Conservation (phyloP, 805 yeast genomes). For the Candida boleticola region DNA sequence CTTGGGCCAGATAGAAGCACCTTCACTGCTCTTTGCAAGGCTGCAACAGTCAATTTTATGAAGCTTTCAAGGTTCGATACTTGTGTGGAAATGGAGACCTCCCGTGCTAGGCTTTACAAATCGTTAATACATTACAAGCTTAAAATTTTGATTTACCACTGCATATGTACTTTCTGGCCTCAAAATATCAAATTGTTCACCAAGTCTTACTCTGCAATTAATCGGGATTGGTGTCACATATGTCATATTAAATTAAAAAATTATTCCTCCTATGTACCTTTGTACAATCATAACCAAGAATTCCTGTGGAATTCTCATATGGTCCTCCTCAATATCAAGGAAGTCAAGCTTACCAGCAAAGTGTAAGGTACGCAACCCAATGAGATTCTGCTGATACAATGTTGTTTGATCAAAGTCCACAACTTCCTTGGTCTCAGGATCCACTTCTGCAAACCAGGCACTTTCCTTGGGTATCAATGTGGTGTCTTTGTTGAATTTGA, state of each 20-base stretch:
- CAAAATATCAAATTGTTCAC: too few species aligned
- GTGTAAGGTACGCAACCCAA: conserved; percentile 57
- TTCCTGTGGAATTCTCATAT: conserved; percentile 61
- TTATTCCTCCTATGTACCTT: conserved; percentile 39
- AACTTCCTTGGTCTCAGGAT: conserved; percentile 38
- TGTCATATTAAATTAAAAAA: neutral
- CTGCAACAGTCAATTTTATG: too few species aligned
- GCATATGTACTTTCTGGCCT: too few species aligned
- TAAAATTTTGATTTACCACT: too few species aligned
- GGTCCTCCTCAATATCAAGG: conserved; percentile 52
- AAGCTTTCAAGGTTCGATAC: too few species aligned
- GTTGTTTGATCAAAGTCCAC: conserved; percentile 49
- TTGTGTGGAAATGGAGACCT: too few species aligned
- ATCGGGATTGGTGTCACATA: too few species aligned
- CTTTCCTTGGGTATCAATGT: conserved; percentile 72
- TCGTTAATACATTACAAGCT: too few species aligned
- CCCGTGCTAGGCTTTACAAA: too few species aligned
- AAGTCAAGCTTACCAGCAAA: conserved; percentile 46
- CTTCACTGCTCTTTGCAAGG: too few species aligned
- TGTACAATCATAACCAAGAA: conserved; percentile 44
- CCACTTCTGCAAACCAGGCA: conserved; percentile 62
- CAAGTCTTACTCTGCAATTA: too few species aligned
- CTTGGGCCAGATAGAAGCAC: too few species aligned
- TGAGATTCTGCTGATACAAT: conserved; percentile 50
- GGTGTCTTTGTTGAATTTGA: conserved; percentile 59